Evolutionary conservation across 2,329 filamentous ascomycete species (phyloP).

Genomic region (Phaeosphaeriaceae sp.): DNA sequence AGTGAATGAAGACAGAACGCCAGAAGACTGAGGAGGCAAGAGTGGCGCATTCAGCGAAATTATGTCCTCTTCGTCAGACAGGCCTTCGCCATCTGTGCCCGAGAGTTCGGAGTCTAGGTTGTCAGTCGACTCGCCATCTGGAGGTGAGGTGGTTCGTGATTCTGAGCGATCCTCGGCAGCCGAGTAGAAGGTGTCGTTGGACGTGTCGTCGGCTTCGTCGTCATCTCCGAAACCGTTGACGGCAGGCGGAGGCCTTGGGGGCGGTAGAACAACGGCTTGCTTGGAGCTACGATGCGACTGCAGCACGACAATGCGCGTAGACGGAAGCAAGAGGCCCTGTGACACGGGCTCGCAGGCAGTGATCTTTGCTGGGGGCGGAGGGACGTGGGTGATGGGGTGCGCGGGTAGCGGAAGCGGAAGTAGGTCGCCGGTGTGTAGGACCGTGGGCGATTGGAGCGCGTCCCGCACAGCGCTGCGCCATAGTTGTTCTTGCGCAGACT

Average conservation of each 20-base stretch:
- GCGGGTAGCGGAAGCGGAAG: conserved; percentile 77
- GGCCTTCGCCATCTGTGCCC: conserved; percentile 72
- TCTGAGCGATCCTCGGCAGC: conserved; percentile 75
- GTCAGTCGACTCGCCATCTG: conserved; percentile 51
- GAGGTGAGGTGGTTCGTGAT: conserved; percentile 48
- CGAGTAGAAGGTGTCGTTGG: conserved; percentile 91
- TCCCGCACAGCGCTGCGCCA: conserved; percentile 66
- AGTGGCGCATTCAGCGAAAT: conserved; percentile 85
- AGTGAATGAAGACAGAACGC: conserved; percentile 79
- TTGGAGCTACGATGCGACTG: conserved; percentile 64
- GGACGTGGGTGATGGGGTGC: conserved; percentile 85
- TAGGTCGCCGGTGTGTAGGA: conserved; percentile 85
- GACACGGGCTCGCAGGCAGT: conserved; percentile 93
- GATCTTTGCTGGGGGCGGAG: conserved; percentile 84
- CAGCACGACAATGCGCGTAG: conserved; percentile 84
- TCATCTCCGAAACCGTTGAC: conserved; percentile 66
- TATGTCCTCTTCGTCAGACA: conserved; percentile 94
- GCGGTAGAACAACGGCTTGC: conserved; percentile 52
- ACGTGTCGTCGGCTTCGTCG: conserved; percentile 85
- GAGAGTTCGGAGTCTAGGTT: conserved; percentile 65
- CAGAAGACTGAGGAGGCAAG: conserved; percentile 77
- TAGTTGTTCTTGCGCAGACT: conserved; percentile 38
- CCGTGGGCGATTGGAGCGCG: conserved; percentile 73
- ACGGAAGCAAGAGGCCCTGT: conserved; percentile 79
- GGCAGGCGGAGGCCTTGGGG: conserved; percentile 55